A percentile compares a stretch with the other conserved stretches of the same genome.
These are phyloP conservation scores for Beauveria rudraprayagi DNA, from an alignment of 2,329 filamentous ascomycete genomes.

Conservation along the genomic window DNA sequence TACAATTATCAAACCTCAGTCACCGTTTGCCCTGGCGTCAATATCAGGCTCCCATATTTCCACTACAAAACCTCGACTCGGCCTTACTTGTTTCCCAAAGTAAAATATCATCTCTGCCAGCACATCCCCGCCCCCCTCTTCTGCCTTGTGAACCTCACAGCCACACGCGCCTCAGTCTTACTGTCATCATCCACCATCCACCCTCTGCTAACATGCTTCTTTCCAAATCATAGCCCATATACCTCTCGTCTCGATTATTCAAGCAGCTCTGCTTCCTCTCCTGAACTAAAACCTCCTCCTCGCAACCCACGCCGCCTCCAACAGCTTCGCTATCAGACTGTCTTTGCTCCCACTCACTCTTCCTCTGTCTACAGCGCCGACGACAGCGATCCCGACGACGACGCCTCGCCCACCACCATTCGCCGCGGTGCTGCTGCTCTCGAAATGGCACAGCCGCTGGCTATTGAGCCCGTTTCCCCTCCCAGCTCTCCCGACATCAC, in stretches of 20 bases:
- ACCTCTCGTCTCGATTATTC: conserved; percentile 15
- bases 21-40: neutral
- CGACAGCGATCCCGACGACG: conserved; percentile 2
- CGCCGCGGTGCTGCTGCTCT: conserved; percentile 21
- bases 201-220: conserved; percentile 4
- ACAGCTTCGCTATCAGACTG: conserved; percentile 18
- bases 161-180: neutral
- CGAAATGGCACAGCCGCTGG: conserved; percentile 18
- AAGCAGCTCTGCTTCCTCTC: conserved; percentile 15
- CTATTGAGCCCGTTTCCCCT: conserved; percentile 44
- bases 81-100: neutral
- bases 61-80: neutral
- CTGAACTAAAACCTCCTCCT: conserved; percentile 26
- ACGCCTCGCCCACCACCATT: conserved; percentile 22
- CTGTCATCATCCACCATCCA: neutral
- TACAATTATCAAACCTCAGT: neutral
- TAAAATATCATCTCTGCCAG: neutral
- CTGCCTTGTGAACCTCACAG: neutral
- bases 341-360: conserved; percentile 35
- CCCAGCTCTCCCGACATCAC: conserved; percentile 47
- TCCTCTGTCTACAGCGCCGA: conserved; percentile 48
- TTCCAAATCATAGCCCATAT: conserved; percentile 18
- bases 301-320: conserved; percentile 28
- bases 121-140: neutral
- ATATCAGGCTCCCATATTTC: neutral